Base-by-base conservation (phyloP, 805 yeast genomes). In the Wickerhamiella azymoides region DNA sequence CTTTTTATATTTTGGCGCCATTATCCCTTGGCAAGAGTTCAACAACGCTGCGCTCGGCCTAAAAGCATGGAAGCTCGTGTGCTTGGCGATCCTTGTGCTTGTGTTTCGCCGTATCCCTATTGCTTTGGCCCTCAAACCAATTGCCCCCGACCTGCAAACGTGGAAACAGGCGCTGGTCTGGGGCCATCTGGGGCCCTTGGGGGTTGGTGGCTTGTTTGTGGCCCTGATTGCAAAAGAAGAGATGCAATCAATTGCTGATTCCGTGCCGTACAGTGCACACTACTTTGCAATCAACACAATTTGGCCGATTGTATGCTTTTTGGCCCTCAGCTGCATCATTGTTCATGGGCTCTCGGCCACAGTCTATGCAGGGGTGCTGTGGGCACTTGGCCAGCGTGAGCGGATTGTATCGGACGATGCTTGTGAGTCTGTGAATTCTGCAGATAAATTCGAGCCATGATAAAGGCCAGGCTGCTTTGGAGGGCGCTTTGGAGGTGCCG, bases 151-250 rank as follows among this genome's bases (percentile, higher is more conserved):
- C 53, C 68, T 80, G 33, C 70, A 70, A 47, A 67, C 73, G 32
- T 73, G 81, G 77, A 70, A 76, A 57, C 85, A 80, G 56, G 84
- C 84, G 1, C 54, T 79, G 5, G 76, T 80, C 56, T 74, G 79
- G 50, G 86, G 86, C 39, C 84, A 76, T 62, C 80, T 80, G 56
- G 86, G 86, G 33, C 86, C 86, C 13, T 77, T 80, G 57, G 86
- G 86, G 19, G 79, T 76, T 3, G 80, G 80, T 27, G 81, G 79
- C 3, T 63, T 76, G n/a, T 76, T 73, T 74, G 77, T 37, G 69
- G 69, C 18, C 64, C 65, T 46, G 61, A 72, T 39, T 4, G 35
- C 40, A 11, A 25, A 28, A 7, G 32, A 42, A 13, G 43, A 44
- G 24, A 27, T 44, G 18, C 24, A 21, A 21, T 21, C 24, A 5